Evolutionary conservation across 805 yeast species (phyloP).

Genomic region (Lipomyces chichibuensis): DNA sequence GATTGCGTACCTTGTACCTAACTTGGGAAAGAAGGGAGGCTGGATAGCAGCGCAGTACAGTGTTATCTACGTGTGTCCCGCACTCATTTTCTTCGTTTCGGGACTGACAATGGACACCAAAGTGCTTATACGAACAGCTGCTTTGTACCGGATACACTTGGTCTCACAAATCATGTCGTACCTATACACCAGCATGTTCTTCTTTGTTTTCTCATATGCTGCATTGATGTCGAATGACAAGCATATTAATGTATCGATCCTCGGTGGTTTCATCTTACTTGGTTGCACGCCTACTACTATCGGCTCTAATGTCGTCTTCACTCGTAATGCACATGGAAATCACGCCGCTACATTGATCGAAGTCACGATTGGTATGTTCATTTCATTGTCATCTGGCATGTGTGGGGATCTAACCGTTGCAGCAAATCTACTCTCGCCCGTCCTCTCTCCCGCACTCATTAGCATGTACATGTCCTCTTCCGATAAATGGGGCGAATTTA

Average conservation of each 20-base stretch:
- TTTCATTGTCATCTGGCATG: background rate
- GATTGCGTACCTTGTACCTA: conserved; percentile 75
- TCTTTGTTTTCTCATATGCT: conserved; percentile 72
- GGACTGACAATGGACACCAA: conserved; percentile 77
- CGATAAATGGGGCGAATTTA: conserved; percentile 59
- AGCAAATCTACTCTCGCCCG: conserved; percentile 74
- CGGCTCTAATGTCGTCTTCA: conserved; percentile 92
- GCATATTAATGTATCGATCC: conserved; percentile 69
- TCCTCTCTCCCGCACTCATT: conserved; percentile 80
- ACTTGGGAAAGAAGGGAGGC: conserved; percentile 84
- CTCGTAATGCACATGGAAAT: conserved; percentile 81
- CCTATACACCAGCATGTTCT: conserved; percentile 66
- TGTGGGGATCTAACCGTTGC: background rate
- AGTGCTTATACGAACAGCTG: conserved; percentile 61
- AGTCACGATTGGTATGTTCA: conserved; percentile 66
- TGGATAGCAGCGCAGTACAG: conserved; percentile 71
- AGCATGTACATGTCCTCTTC: conserved; percentile 76
- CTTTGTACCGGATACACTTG: conserved; percentile 80
- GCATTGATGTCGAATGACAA: conserved; percentile 60
- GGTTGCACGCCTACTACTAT: conserved; percentile 91
- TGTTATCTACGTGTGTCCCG: conserved; percentile 87
- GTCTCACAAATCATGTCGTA: conserved; percentile 62
- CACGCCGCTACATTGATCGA: conserved; percentile 79
- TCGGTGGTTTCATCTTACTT: conserved; percentile 80
- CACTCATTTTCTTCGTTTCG: conserved; percentile 77